A percentile compares a stretch with the other conserved stretches of the same genome.
phyloP scores from a whole-genome alignment of 1,284 basidiomycete species.

The Marasmius tenuissimus region DNA sequence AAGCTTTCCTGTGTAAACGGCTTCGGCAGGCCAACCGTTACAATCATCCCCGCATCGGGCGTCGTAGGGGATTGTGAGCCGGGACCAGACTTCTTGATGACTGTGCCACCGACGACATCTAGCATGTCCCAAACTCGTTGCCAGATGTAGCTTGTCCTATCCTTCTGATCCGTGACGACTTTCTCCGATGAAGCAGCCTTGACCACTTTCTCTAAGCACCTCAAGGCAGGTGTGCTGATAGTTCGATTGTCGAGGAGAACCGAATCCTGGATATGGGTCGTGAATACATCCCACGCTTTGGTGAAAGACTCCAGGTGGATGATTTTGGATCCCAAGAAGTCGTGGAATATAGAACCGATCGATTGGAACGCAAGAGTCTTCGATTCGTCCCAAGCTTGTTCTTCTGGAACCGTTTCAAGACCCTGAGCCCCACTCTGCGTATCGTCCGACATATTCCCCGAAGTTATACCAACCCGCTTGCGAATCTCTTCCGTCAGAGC shows the following conservation, averaged over 20 bases:
- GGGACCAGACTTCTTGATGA: constrained; percentile 35
- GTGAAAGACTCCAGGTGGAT: constrained; percentile 70
- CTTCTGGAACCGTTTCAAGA: constrained; percentile 11
- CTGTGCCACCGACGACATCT: constrained; percentile 61
- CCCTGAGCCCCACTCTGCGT: neutral
- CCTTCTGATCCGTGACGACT: constrained; percentile 38
- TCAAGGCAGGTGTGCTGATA: constrained; percentile 78
- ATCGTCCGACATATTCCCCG: neutral
- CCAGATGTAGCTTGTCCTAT: constrained; percentile 49
- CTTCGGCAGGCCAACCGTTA: constrained; percentile 19
- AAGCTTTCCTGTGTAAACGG: constrained; percentile 89
- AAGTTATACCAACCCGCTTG: constrained; percentile 23
- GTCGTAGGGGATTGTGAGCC: constrained; percentile 13
- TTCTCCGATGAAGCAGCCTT: constrained; percentile 41
- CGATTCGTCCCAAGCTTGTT: constrained; percentile 81
- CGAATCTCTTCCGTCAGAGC: constrained; percentile 62
- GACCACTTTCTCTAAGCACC: constrained; percentile 79
- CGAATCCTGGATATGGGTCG: constrained; percentile 66
- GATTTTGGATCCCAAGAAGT: constrained; percentile 76
- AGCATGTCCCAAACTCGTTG: constrained; percentile 74
- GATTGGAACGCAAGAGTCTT: constrained; percentile 86
- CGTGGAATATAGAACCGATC: constrained; percentile 80
- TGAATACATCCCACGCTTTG: constrained; percentile 72
- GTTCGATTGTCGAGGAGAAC: constrained; percentile 68
- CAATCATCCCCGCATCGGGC: constrained; percentile 13